Evolutionary conservation across 1,284 basidiomycete genomes (phyloP), one percentile per base, ranked within the genome.

Genomic region (Fomitopsis pinicola): DNA sequence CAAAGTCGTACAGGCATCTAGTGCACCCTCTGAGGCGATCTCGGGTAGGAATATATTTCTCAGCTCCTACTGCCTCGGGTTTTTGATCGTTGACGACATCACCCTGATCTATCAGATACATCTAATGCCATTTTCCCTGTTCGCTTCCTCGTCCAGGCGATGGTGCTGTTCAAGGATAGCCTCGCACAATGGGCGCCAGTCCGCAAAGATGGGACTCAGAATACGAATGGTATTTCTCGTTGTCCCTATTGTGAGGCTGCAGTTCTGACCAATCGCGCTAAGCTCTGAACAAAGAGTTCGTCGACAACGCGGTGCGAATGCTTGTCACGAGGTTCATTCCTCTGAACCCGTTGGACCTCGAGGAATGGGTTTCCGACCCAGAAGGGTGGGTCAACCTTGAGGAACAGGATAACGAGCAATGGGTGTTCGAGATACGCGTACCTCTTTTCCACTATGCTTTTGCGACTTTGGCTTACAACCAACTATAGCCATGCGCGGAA

Each of bases 381-480:
- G 94, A 97, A 75, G 92, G 95, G 69, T 97, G 94, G 92, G 83
- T 94, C 5, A 89, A 93, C 62, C 72, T 84, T 2, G 92, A 95
- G 74, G 90, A 92, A 63, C 90, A 88, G 64, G 94, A 94, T 66
- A 90, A 88, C 62, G 92, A 94, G 35, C 84, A 88, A 62, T 97
- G 94, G 94, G 88, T 93, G 62, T 96, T 84, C 68, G 91, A 94
- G 68, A 85, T 95, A 62, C 81, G 94, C 60, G 94, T 95, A 68
- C 58, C 88, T 74, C 58, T 12, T 42, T 7, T 8, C 22, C 35
- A n/a, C 26, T 42, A n/a, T 22, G 7, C 3, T 19, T 17, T 9
- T 55, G 52, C 9, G 14, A 38, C 17, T 36, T 52, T 17, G 2
- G 10, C 38, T 50, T 59, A 64, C 65, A 59, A 60, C 50, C 54